Percentiles rank a stretch among this genome's conserved stretches.
Conservation (phyloP, 2,329 filamentous ascomycete species). For the Colletotrichum sp. region DNA sequence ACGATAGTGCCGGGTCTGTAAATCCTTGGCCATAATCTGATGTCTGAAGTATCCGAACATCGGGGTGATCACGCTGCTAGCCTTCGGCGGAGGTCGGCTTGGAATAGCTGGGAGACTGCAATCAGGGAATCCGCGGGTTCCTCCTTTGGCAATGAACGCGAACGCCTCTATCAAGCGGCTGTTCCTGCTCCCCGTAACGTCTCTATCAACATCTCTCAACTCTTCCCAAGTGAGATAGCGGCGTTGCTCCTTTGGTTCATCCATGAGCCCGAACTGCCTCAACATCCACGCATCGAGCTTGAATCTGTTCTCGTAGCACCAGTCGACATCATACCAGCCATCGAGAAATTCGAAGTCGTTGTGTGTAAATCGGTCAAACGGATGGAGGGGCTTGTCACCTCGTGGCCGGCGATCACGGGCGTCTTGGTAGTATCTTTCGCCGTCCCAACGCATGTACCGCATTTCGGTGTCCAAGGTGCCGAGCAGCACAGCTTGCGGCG, state of each 20-base stretch:
- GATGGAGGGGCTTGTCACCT: not conserved
- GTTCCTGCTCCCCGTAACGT: accelerated
- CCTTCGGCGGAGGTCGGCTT: not conserved
- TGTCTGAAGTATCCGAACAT: not conserved
- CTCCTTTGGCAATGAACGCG: not conserved
- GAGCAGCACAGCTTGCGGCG: accelerated
- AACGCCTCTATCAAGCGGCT: accelerated
- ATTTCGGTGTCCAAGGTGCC: accelerated
- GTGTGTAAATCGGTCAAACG: not conserved
- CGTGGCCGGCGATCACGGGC: not conserved
- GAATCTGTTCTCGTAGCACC: not conserved
- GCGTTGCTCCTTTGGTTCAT: accelerated
- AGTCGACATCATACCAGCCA: not conserved
- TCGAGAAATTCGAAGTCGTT: not conserved
- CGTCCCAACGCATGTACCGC: not conserved
- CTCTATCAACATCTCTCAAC: not conserved
- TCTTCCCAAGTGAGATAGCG: not conserved
- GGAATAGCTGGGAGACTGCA: not conserved
- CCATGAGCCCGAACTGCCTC: not conserved
- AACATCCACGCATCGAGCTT: not conserved
- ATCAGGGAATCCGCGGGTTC: not conserved
- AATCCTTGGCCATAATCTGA: not conserved
- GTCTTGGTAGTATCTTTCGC: too few species aligned
- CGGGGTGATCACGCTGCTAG: not conserved
- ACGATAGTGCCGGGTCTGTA: too few species aligned